Evolutionary conservation across 129 eudicot genomes (phyloP).

Genomic region (Chrysanthemum seticuspe): DNA sequence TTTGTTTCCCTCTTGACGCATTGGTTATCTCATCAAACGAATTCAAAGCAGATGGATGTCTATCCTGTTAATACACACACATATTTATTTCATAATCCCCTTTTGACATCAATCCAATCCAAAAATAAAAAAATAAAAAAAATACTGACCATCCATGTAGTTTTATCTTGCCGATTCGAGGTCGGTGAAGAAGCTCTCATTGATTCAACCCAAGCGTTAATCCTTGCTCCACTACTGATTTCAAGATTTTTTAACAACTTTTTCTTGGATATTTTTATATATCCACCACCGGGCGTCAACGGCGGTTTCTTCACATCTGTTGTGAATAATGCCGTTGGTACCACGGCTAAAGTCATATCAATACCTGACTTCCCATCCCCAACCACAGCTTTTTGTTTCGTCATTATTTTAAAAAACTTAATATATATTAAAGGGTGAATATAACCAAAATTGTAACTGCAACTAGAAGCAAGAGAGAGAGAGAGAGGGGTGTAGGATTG

Average conservation of each 20-base stretch:
- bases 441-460: too few species aligned
- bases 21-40: conserved; percentile 76
- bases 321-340: conserved; percentile 40
- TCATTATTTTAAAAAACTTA: conserved; percentile 33
- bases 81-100: too few species aligned
- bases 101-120: background rate
- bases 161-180: conserved; percentile 45
- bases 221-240: conserved; percentile 48
- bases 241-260: conserved; percentile 70
- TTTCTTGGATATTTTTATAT: conserved; percentile 54
- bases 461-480: conserved; percentile 6
- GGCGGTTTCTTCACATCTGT: conserved; percentile 73
- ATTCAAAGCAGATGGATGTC: conserved; percentile 86
- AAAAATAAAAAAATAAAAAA: background rate
- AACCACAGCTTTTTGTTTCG: conserved; percentile 68
- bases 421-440: background rate
- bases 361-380: conserved; percentile 41
- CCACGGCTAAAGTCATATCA: conserved; percentile 43
- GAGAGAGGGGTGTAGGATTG: conserved; percentile 36
- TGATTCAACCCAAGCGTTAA: conserved; percentile 87
- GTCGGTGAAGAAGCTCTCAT: conserved; percentile 99
- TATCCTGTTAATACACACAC: conserved; percentile 49
- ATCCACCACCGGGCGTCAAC: conserved; percentile 50
- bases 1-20: conserved; percentile 89
- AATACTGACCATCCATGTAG: conserved; percentile 58